phyloP scores from a whole-genome alignment of 1,284 basidiomycete genomes.

The Tilletia horrida region DNA sequence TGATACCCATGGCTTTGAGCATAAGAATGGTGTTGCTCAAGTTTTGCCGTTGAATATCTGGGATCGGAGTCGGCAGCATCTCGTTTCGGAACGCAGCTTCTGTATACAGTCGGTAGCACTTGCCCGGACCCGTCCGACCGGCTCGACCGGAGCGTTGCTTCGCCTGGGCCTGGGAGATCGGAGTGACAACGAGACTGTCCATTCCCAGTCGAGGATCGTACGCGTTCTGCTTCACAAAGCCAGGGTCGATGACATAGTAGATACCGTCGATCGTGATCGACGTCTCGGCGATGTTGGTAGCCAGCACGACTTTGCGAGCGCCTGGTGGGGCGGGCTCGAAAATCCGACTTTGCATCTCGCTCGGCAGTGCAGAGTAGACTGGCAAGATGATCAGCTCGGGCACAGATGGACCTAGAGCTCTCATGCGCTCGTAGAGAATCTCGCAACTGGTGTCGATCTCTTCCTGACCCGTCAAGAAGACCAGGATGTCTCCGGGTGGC shows the following conservation, averaged over 20 bases:
- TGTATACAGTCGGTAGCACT: constrained; percentile 96
- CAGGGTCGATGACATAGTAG: constrained; percentile 96
- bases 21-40: constrained; percentile 87
- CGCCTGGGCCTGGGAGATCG: constrained; percentile 97
- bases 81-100: constrained; percentile 97
- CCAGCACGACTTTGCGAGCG: constrained; percentile 92
- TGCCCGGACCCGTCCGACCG: constrained; percentile 94
- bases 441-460: constrained; percentile 98
- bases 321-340: constrained; percentile 97
- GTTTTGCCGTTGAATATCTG: constrained; percentile 95
- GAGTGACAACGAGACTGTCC: constrained; percentile 97
- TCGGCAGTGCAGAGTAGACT: constrained; percentile 94
- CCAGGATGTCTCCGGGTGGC: constrained; percentile 88
- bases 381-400: constrained; percentile 94
- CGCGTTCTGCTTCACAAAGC: constrained; percentile 97
- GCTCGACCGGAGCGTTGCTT: constrained; percentile 92
- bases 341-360: constrained; percentile 93
- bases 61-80: constrained; percentile 96
- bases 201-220: constrained; percentile 96
- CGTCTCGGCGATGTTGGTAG: constrained; percentile 98
- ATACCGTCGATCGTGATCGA: constrained; percentile 97
- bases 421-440: constrained; percentile 96
- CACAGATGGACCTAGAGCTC: constrained; percentile 91
- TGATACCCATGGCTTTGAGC: constrained; percentile 98
- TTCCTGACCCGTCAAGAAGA: constrained; percentile 97